Evolutionary conservation across 306 rosid genomes (phyloP).

Genomic region (Lathyrus oleraceus): DNA sequence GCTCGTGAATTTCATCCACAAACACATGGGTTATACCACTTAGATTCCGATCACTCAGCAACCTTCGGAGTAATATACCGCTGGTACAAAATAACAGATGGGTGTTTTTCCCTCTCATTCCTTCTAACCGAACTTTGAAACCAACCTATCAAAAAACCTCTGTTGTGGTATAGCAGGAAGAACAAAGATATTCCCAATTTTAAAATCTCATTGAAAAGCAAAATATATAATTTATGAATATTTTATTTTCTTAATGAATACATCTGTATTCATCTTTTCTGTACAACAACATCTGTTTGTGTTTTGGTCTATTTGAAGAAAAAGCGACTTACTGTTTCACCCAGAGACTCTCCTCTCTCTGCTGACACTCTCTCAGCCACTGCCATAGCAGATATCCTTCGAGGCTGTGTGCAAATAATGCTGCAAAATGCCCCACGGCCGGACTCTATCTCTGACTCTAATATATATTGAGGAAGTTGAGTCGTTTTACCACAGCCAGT

Average conservation of each 20-base stretch:
- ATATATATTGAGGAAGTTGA: constrained; percentile 93
- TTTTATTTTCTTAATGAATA: constrained; percentile 35
- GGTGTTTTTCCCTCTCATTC: constrained; percentile 92
- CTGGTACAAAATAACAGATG: constrained; percentile 96
- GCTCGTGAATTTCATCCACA: constrained; percentile 98
- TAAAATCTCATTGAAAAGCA: constrained; percentile 38
- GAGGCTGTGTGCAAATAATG: constrained; percentile 94
- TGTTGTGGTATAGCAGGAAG: constrained; percentile 73
- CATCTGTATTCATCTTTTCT: constrained; percentile 15
- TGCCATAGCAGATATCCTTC: constrained; percentile 97
- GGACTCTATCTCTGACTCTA: constrained; percentile 89
- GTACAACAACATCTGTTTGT: constrained; percentile 12
- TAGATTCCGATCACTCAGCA: constrained; percentile 85
- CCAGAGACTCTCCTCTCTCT: constrained; percentile 93
- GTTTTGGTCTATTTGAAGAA: constrained; percentile 29
- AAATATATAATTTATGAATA: constrained; percentile 27
- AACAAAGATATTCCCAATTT: constrained; percentile 50
- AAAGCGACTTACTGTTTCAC: constrained; percentile 76
- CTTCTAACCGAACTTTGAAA: constrained; percentile 96
- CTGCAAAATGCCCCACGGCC: constrained; percentile 81
- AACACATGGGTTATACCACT: constrained; percentile 92
- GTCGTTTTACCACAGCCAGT: constrained; percentile 99
- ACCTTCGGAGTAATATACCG: constrained; percentile 92
- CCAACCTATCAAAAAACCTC: constrained; percentile 92
- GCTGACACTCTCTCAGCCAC: constrained; percentile 95